Conservation (phyloP, 2,329 filamentous ascomycete genomes). For the Helotiales sp. region DNA sequence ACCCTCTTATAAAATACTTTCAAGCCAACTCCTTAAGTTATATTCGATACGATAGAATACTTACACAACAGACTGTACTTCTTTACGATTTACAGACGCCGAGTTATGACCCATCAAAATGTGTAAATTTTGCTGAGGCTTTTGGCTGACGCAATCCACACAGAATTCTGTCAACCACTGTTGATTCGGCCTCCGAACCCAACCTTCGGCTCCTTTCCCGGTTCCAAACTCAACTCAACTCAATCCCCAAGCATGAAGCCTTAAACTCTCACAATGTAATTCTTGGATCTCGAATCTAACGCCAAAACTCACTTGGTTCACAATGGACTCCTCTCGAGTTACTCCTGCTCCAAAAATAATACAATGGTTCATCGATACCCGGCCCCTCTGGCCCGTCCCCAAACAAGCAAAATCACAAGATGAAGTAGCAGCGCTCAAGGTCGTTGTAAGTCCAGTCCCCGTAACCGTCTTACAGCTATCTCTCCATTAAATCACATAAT, state of each 20-base stretch:
- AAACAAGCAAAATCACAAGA: constrained; percentile 44
- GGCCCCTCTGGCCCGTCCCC: constrained; percentile 56
- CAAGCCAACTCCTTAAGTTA: too few species aligned
- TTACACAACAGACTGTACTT: too few species aligned
- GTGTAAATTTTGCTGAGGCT: too few species aligned
- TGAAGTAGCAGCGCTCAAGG: constrained; percentile 45
- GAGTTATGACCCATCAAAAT: too few species aligned
- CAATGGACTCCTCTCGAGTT: background rate
- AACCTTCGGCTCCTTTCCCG: background rate
- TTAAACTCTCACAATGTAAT: background rate
- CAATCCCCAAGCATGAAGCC: too few species aligned
- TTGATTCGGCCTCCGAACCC: background rate
- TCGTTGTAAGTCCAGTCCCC: constrained; percentile 38
- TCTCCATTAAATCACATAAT: too few species aligned
- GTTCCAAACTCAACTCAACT: background rate
- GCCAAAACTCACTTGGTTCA: background rate
- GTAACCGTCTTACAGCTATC: too few species aligned
- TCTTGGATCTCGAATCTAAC: background rate
- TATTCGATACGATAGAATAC: too few species aligned
- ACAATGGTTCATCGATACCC: constrained; percentile 67
- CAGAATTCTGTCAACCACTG: too few species aligned
- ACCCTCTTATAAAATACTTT: too few species aligned
- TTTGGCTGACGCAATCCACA: too few species aligned
- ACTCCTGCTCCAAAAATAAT: constrained; percentile 47
- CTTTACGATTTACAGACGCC: too few species aligned